Percentiles rank a stretch among this genome's conserved stretches.
These are phyloP conservation scores for Phytophthora ohioensis DNA, from an alignment of 352 stramenopile species.

Conservation along the genomic window DNA sequence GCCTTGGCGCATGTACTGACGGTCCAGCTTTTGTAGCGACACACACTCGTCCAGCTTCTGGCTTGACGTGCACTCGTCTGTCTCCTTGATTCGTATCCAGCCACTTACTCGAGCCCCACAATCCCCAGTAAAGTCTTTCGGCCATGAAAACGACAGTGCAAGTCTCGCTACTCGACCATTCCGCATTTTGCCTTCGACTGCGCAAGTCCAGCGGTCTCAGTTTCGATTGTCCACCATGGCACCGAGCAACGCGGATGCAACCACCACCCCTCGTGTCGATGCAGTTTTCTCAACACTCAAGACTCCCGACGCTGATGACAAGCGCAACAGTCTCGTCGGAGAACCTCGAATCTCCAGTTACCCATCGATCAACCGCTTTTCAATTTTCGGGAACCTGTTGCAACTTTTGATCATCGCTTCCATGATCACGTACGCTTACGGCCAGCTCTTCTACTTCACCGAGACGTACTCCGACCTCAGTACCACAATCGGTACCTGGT, in stretches of 20 bases:
- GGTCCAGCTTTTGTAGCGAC: slow-evolving; percentile 21
- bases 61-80: slow-evolving; percentile 4
- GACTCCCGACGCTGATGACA: slow-evolving; percentile 31
- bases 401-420: slow-evolving; percentile 41
- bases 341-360: slow-evolving; percentile 1
- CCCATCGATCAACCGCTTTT: slow-evolving; percentile 3
- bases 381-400: slow-evolving; percentile 30
- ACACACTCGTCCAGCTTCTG: slow-evolving; percentile 10
- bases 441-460: slow-evolving; percentile 38
- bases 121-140: neutral
- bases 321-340: slow-evolving; percentile 24
- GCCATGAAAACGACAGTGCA: neutral
- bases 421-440: slow-evolving; percentile 45
- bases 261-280: slow-evolving; percentile 24
- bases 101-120: neutral
- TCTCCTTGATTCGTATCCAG: neutral
- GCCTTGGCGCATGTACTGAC: slow-evolving; percentile 4
- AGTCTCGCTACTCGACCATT: slow-evolving; percentile 22
- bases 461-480: slow-evolving; percentile 31
- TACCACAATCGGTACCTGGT: slow-evolving; percentile 39
- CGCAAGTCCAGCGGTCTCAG: slow-evolving; percentile 17
- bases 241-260: slow-evolving; percentile 23
- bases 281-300: slow-evolving; percentile 35
- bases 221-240: slow-evolving; percentile 14
- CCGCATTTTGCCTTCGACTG: slow-evolving; percentile 23